Conservation (phyloP, 192 early-diverging fungal genomes). For the Coemansia sp. region DNA sequence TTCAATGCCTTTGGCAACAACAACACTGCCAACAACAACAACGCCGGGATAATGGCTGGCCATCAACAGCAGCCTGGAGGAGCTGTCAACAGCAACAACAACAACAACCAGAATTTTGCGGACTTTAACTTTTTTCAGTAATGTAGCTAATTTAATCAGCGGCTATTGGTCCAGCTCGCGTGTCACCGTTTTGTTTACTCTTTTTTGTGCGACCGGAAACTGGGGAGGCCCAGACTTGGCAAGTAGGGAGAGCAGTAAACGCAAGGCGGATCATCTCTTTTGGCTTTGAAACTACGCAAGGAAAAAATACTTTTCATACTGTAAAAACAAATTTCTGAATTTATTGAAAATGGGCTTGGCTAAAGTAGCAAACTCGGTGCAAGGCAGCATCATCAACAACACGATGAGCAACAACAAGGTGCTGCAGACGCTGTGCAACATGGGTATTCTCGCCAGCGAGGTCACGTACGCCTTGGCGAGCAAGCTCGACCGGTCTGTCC, state of each 20-base stretch:
- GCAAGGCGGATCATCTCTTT: neutral
- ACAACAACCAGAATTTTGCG: slow-evolving; percentile 48
- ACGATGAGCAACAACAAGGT: neutral
- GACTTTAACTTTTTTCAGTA: slow-evolving; percentile 47
- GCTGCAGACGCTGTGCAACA: slow-evolving; percentile 12
- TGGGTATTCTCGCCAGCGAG: slow-evolving; percentile 22
- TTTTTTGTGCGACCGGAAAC: neutral
- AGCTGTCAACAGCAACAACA: slow-evolving; percentile 22
- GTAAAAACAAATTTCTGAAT: neutral
- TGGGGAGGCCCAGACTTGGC: neutral
- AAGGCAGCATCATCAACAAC: slow-evolving; percentile 8
- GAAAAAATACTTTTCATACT: neutral
- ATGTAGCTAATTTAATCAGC: neutral
- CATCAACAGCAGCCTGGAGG: neutral
- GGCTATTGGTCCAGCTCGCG: neutral
- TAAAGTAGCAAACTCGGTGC: slow-evolving; percentile 30
- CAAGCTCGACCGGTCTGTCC: slow-evolving; percentile 32
- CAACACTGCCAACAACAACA: slow-evolving; percentile 1
- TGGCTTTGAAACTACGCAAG: neutral
- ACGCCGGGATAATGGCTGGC: neutral
- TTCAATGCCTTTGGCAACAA: slow-evolving; percentile 10
- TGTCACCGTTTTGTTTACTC: neutral
- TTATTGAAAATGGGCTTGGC: slow-evolving; percentile 31
- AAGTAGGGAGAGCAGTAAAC: neutral
- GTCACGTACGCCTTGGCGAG: slow-evolving; percentile 27